phyloP scores from a whole-genome alignment of 257 asterid genomes.

The Thymus mandschuricus region DNA sequence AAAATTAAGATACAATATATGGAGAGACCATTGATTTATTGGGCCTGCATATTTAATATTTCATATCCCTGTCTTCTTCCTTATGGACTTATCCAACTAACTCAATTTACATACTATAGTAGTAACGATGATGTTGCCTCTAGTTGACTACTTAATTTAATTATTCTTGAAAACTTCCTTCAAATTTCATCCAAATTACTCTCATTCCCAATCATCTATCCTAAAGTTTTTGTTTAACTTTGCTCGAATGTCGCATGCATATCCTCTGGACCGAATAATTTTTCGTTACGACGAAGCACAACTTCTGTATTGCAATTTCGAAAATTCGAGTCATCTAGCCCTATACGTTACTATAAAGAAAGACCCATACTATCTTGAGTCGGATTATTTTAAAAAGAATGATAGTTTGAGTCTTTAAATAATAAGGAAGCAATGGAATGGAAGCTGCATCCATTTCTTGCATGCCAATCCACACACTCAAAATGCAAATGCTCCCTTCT shows the following conservation, averaged over 20 bases:
- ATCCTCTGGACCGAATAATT: too few species aligned
- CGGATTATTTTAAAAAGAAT: too few species aligned
- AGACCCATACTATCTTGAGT: slow-evolving; percentile 20
- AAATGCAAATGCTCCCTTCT: slow-evolving; percentile 12
- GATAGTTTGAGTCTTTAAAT: slow-evolving; percentile 25
- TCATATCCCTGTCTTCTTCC: not conserved
- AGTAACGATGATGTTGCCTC: not conserved
- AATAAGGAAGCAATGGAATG: not conserved
- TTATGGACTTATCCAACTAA: slow-evolving; percentile 22
- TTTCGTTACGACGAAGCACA: too few species aligned
- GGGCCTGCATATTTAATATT: not conserved
- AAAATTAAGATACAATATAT: not conserved
- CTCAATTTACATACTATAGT: not conserved
- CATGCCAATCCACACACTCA: slow-evolving; percentile 19
- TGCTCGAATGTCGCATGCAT: not conserved
- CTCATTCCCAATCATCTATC: not conserved
- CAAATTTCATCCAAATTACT: too few species aligned
- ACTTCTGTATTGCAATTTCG: too few species aligned
- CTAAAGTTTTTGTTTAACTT: not conserved
- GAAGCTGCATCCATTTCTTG: not conserved
- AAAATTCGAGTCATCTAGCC: too few species aligned
- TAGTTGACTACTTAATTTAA: slow-evolving; percentile 17
- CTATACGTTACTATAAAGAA: not conserved
- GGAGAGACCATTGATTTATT: not conserved
- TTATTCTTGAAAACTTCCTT: not conserved